These are phyloP conservation scores for Hymenoscyphus linearis DNA, from an alignment of 2,329 filamentous ascomycete species.

Conservation along the genomic window DNA sequence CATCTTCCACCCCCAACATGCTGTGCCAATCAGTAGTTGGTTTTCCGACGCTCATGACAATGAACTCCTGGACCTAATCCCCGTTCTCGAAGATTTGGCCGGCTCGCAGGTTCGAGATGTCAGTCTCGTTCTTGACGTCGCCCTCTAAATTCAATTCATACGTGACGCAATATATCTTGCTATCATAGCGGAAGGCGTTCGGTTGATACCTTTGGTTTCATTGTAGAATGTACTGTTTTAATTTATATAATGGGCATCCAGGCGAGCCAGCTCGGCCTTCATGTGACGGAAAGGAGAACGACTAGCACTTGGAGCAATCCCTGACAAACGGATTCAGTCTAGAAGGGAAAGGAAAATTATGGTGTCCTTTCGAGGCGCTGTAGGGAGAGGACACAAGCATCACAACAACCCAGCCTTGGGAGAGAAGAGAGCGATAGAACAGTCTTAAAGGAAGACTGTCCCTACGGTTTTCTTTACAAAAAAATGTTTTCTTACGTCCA, in stretches of 20 bases:
- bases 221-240: constrained; percentile 37
- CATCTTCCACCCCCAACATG: constrained; percentile 98
- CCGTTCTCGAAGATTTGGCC: constrained; percentile 94
- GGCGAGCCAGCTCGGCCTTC: constrained; percentile 22
- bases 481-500: background rate
- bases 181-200: constrained; percentile 36
- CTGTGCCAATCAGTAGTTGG: constrained; percentile 99
- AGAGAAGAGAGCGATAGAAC: background rate
- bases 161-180: constrained; percentile 31
- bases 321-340: constrained; percentile 19
- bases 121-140: constrained; percentile 93
- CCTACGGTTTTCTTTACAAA: background rate
- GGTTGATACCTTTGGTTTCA: constrained; percentile 35
- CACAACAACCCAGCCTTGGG: constrained; percentile 13
- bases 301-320: background rate
- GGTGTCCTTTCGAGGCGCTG: constrained; percentile 3
- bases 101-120: constrained; percentile 86
- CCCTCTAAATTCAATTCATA: constrained; percentile 47
- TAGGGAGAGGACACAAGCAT: constrained; percentile 5
- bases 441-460: background rate
- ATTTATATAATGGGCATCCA: constrained; percentile 34
- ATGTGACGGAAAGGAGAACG: background rate
- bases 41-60: constrained; percentile 99
- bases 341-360: constrained; percentile 3
- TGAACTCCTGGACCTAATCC: constrained; percentile 93